Percentiles rank a stretch among this genome's conserved stretches.
Evolutionary conservation across 768 basidiomycete genomes (phyloP).

Genomic region (Agaricus subrufescens): DNA sequence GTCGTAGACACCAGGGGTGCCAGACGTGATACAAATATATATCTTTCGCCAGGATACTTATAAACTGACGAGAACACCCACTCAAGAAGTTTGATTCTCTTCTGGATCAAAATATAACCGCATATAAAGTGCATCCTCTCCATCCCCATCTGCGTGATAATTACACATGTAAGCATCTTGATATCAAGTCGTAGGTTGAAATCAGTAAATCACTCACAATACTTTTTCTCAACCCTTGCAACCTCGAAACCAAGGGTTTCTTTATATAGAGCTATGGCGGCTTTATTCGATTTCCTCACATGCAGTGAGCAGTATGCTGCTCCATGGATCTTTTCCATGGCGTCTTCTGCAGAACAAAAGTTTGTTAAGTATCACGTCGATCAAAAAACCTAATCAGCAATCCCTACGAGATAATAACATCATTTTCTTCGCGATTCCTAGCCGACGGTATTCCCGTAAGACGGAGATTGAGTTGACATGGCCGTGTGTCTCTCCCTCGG

Average conservation of each 20-base stretch:
- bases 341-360: constrained; percentile 58
- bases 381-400: neutral
- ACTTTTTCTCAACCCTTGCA: constrained; percentile 79
- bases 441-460: constrained; percentile 80
- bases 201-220: constrained; percentile 54
- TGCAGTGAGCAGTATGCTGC: constrained; percentile 85
- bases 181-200: neutral
- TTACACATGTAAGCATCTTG: constrained; percentile 3
- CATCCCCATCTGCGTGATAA: constrained; percentile 71
- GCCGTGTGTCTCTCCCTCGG: constrained; percentile 66
- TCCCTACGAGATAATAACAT: constrained; percentile 89
- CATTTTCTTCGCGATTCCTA: constrained; percentile 89
- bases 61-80: neutral
- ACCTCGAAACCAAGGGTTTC: constrained; percentile 90
- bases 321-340: constrained; percentile 85
- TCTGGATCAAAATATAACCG: constrained; percentile 31
- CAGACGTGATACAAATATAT: neutral
- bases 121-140: constrained; percentile 88
- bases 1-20: too few species aligned
- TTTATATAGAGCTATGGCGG: constrained; percentile 82
- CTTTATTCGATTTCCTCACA: constrained; percentile 92
- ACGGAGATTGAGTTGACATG: constrained; percentile 98
- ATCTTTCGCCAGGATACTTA: neutral
- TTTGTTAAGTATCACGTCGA: neutral
- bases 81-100: neutral